Conservation (phyloP, 2,329 filamentous ascomycete genomes). For the Colletotrichum tropicale region DNA sequence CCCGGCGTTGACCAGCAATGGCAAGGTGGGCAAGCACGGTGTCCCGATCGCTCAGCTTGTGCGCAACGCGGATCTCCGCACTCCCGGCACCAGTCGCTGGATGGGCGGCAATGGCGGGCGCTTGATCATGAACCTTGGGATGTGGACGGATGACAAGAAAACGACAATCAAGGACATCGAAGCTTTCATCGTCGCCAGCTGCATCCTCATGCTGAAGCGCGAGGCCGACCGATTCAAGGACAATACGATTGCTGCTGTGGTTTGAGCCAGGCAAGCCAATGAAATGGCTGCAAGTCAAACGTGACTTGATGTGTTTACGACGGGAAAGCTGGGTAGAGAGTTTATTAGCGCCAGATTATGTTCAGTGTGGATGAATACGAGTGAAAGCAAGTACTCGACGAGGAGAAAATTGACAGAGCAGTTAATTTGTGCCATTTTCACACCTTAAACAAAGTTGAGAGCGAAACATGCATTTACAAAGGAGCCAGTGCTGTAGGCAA, state of each 20-base stretch:
- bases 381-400: too few species aligned
- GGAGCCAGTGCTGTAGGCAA: too few species aligned
- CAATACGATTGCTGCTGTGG: neutral
- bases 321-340: too few species aligned
- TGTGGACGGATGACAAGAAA: neutral
- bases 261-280: neutral
- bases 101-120: neutral
- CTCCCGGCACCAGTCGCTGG: neutral
- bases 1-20: neutral
- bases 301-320: too few species aligned
- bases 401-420: too few species aligned
- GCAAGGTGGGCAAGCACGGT: neutral
- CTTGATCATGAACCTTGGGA: neutral
- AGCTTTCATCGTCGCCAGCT: neutral
- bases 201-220: neutral
- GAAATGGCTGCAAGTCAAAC: neutral
- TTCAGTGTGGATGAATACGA: too few species aligned
- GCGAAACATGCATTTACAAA: too few species aligned
- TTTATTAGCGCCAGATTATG: too few species aligned
- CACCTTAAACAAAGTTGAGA: too few species aligned
- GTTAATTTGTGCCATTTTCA: too few species aligned
- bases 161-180: neutral
- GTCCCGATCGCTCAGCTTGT: neutral
- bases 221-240: neutral
- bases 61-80: neutral